Conservation (phyloP, 192 early-diverging fungal genomes). For the Entomortierella chlamydospora region DNA sequence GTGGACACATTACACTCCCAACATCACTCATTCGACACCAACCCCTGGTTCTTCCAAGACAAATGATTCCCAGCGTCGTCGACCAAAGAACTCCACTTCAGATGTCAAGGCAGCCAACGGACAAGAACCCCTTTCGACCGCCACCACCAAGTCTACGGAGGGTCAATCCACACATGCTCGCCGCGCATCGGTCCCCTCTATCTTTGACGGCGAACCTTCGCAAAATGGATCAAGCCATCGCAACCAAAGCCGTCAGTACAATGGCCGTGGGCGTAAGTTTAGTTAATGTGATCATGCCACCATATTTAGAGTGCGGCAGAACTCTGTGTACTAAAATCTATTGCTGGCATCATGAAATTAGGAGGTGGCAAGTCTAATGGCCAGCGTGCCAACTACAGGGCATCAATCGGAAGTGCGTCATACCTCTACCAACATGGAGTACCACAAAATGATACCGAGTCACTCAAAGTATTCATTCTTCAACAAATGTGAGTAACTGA, state of each 20-base stretch:
- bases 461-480: constrained; percentile 66
- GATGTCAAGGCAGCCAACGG: constrained; percentile 21
- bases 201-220: constrained; percentile 41
- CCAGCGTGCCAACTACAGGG: constrained; percentile 30
- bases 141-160: not conserved
- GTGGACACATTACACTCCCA: constrained; percentile 63
- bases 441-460: constrained; percentile 31
- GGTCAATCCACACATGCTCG: constrained; percentile 23
- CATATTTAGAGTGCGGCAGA: no score
- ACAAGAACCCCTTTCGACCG: no score
- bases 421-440: constrained; percentile 28
- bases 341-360: not conserved
- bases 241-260: constrained; percentile 25
- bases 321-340: not conserved
- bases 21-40: constrained; percentile 65
- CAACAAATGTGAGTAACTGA: constrained; percentile 71
- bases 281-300: not conserved
- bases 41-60: constrained; percentile 39
- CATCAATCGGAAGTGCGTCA: constrained; percentile 36
- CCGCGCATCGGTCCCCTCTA: constrained; percentile 44
- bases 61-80: constrained; percentile 43
- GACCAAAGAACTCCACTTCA: constrained; percentile 39
- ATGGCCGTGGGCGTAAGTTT: constrained; percentile 45
- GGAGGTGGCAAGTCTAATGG: constrained; percentile 32
- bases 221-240: constrained; percentile 32